phyloP scores from a whole-genome alignment of 768 basidiomycete genomes.

The Tulasnella sp. region DNA sequence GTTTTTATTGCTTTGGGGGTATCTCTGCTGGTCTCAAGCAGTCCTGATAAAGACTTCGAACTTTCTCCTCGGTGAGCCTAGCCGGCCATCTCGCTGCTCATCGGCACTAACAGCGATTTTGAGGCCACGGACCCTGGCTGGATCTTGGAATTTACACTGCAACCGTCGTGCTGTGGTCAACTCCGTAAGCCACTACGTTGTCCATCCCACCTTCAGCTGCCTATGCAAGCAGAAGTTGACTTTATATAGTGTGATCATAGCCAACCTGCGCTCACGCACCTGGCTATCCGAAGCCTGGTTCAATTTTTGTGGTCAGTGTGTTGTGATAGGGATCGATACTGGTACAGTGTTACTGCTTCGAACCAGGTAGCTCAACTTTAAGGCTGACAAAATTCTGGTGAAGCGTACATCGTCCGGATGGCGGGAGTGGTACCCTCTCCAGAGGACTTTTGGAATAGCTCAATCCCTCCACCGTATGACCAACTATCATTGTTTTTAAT shows the following conservation, averaged over 20 bases:
- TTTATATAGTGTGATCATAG: neutral
- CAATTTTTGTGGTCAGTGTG: neutral
- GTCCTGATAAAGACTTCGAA: too few species aligned
- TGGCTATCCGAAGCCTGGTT: neutral
- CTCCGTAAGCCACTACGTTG: neutral
- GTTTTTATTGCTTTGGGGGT: neutral
- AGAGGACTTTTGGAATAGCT: neutral
- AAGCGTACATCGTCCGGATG: neutral
- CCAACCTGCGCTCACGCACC: neutral
- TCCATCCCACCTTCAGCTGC: neutral
- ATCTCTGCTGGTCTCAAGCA: neutral
- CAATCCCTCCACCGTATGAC: neutral
- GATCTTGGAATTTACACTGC: neutral
- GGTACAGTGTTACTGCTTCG: neutral
- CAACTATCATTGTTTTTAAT: neutral
- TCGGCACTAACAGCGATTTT: neutral
- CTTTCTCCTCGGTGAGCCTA: neutral
- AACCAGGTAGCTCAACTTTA: too few species aligned
- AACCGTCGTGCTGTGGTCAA: neutral
- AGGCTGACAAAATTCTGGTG: neutral
- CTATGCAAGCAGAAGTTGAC: neutral
- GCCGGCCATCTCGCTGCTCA: too few species aligned
- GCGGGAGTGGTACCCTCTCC: neutral
- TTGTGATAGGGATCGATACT: neutral
- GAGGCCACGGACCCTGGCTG: neutral